Base-by-base conservation (phyloP, 1,284 basidiomycete species). In the Kalmanozyma brasiliensis region DNA sequence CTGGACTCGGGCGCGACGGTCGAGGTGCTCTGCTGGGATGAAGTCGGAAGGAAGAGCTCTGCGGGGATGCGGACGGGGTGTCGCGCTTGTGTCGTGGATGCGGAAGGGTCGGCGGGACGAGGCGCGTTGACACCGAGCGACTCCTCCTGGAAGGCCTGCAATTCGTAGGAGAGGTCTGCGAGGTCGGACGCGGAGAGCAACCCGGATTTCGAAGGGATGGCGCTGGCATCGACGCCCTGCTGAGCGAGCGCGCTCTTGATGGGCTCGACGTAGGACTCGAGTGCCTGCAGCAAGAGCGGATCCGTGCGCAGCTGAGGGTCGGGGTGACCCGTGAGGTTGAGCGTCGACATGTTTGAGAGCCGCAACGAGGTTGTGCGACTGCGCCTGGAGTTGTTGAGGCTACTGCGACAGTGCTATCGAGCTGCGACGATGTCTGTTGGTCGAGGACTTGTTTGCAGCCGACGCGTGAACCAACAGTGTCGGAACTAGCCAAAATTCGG, bases 61-160 rank as follows among this genome's bases (percentile, higher is more conserved):
- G 76, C 73, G 17, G 79, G 79, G 38, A 80, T 74, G 35, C 77
- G 64, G 35, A 65, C 51, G n/a, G 77, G 76, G 40, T 77, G 77
- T 40, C 51, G 63, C 11, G 51, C 24, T 16, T 36, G 35, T 37
- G 53, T 46, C 11, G 48, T 38, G n/a, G 49, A 52, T 16, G 69
- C 69, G 14, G 41, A 47, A 10, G 76, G 60, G 30, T 76, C 45
- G 20, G 69, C 66, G 9, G 77, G 74, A 16, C 68, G 64, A 11
- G 65, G 36, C 5, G 73, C 72, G 16, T 68, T 59, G 20, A 63
- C 60, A 30, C 77, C 79, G 13, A 80, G 71, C 43, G 65, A 60
- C 10, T 69, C 56, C 34, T 80, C 76, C 48, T 80, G 79, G 60
- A 78, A 80, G 24, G 36, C 36, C 37, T 77, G 74, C 20, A 80